phyloP scores from a whole-genome alignment of 257 asterid species.

The Solanum appendiculatum region DNA sequence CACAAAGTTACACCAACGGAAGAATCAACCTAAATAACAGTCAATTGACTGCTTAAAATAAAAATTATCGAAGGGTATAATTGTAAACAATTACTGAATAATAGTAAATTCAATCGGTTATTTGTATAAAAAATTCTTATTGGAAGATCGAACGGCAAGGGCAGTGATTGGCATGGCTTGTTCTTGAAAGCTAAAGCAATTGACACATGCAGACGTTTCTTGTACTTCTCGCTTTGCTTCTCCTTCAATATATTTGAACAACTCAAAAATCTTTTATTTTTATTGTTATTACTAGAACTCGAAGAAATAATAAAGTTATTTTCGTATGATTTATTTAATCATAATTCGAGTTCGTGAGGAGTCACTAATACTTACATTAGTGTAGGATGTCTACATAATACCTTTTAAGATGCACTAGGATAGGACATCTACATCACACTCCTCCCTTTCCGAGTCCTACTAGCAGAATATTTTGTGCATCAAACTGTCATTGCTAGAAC shows the following conservation, averaged over 20 bases:
- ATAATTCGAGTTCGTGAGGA: no score
- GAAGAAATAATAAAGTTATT: accelerated
- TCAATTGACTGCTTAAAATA: background rate
- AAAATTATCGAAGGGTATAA: no score
- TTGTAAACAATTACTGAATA: no score
- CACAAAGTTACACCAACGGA: background rate
- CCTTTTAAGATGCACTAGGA: no score
- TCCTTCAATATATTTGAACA: background rate
- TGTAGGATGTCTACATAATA: no score
- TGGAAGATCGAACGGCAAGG: background rate
- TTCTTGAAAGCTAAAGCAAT: background rate
- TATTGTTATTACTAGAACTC: background rate
- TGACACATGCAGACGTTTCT: background rate
- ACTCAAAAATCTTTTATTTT: background rate
- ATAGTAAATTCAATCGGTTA: background rate
- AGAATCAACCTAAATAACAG: background rate
- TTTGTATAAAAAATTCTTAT: background rate
- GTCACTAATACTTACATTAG: background rate
- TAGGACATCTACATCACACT: no score
- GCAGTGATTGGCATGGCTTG: background rate
- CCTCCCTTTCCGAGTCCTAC: accelerated
- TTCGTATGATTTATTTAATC: no score
- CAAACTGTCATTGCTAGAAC: background rate
- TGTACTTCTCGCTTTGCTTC: background rate
- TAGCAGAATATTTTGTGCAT: background rate